Evolutionary conservation across 345 rosid genomes (phyloP), one percentile per base, ranked within the genome.

Genomic region (Moricandia arvensis): DNA sequence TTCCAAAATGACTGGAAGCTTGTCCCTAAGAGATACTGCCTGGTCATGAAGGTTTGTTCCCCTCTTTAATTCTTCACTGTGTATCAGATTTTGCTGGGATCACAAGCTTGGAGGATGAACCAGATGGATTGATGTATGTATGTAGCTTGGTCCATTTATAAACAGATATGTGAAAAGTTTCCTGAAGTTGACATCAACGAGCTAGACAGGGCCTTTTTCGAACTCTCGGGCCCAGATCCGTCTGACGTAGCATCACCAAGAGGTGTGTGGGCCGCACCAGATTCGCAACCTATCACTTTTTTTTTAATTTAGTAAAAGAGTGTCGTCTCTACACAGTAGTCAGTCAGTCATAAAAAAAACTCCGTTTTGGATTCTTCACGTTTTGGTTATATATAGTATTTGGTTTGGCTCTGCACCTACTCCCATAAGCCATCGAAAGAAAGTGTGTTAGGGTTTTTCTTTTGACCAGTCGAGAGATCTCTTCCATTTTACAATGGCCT

Each of bases 401-500:
- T 10, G 27, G 2, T 13, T 47, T 74, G 82, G 79, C 79, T 78
- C 72, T 75, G 21, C 68, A 66, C 68, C 82, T 69, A 69, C 79
- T 64, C 82, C 57, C 37, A 74, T 47, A 49, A 70, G 72, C 73
- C 82, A 69, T 26, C 62, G 17, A 64, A 60, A 45, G 17, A 70
- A 61, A 45, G 79, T 27, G 49, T 70, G 0, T n/a, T 68, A 71
- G 75, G 75, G 63, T 69, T 74, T 79, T 45, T 45, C 6, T 41
- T 41, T 60, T 74, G 71, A 79, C 70, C 21, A 9, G 16, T 4
- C 9, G 43, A 73, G 27, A 73, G 43, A 78, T 68, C 81, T 67
- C 43, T 57, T 31, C 5, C 33, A 13, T 26, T 18, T 58, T 27
- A 27, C 74, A 66, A 94, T 91, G 99, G 91, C 96, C 4, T 79